Evolutionary conservation across 2,329 filamentous ascomycete species (phyloP).

Genomic region (Thyridium curvatum): DNA sequence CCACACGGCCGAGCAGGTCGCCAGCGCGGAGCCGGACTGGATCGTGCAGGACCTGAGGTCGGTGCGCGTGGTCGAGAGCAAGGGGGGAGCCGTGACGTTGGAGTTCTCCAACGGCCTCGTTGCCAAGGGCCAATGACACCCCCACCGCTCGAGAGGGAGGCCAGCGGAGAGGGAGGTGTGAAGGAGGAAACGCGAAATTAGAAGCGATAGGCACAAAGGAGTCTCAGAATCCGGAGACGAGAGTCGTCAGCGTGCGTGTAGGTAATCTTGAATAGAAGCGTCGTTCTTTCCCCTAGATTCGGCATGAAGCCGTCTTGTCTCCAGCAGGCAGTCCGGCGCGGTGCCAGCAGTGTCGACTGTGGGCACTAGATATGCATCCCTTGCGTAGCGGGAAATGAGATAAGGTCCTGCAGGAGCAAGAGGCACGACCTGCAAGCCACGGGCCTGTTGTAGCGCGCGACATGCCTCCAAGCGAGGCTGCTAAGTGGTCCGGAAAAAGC

Average conservation of each 20-base stretch:
- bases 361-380: no score
- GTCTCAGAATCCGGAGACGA: background rate
- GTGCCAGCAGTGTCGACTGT: no score
- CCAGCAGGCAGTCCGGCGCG: background rate
- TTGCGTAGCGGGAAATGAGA: no score
- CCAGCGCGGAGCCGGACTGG: conserved; percentile 78
- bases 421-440: no score
- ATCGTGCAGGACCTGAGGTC: conserved; percentile 74
- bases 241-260: background rate
- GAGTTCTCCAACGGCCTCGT: conserved; percentile 59
- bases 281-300: background rate
- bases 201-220: background rate
- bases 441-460: no score
- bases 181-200: background rate
- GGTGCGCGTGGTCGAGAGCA: conserved; percentile 54
- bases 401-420: no score
- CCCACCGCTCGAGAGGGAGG: background rate
- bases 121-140: conserved; percentile 10
- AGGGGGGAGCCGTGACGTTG: conserved; percentile 55
- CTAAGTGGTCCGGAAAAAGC: no score
- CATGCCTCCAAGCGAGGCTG: no score
- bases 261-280: background rate
- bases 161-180: background rate
- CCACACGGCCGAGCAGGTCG: conserved; percentile 67
- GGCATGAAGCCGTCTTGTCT: background rate